Base-by-base conservation (phyloP, 805 yeast species). In the Hanseniaspora osmophila region DNA sequence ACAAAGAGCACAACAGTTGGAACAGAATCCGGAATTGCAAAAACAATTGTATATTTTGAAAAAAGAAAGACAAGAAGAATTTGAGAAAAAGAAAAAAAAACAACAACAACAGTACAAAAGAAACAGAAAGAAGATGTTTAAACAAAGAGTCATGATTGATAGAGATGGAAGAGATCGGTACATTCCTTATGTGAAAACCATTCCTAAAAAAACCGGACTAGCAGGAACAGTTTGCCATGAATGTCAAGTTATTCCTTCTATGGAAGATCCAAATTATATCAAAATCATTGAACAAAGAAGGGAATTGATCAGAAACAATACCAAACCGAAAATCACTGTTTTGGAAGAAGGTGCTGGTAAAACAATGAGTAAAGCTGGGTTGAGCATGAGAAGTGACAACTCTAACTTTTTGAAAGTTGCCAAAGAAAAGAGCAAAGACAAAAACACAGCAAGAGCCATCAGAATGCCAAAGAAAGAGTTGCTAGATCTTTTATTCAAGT, bases 381-480 rank as follows among this genome's bases (percentile, higher is more conserved):
- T 90, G 49, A 80, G 86, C 10, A 75, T 87, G 61, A 77, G 74
- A 74, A 80, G 56, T 68, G 83, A 76, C 53, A 75, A 80, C 22
- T 79, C 88, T 29, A 73, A 76, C 39, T 81, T 86, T 69, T 73
- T 85, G 65, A 60, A 69, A 46, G 67, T 68, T 10, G 64, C 69
- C 18, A 68, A 68, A 47, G 78, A 73, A 52, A 64, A 68, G 27
- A 67, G 66, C 52, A 66, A 69, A 52, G 61, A 54, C 47, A 62
- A 64, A 33, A 45, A 42, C 12, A 44, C 39, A 17, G 54, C 59
- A 13, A 80, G 94, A 58, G 94, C 96, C 32, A 85, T 84, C 52
- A 77, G 98, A 61, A 84, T 92, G 81, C 95, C 95, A 35, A 79
- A 84, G 67, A 85, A 84, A 60, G 96, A 87, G 51, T 73, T 92